Percentiles rank a stretch among this genome's conserved stretches.
These are phyloP conservation scores for Diaporthe velutina DNA, from an alignment of 2,329 filamentous ascomycete species.

Conservation along the genomic window DNA sequence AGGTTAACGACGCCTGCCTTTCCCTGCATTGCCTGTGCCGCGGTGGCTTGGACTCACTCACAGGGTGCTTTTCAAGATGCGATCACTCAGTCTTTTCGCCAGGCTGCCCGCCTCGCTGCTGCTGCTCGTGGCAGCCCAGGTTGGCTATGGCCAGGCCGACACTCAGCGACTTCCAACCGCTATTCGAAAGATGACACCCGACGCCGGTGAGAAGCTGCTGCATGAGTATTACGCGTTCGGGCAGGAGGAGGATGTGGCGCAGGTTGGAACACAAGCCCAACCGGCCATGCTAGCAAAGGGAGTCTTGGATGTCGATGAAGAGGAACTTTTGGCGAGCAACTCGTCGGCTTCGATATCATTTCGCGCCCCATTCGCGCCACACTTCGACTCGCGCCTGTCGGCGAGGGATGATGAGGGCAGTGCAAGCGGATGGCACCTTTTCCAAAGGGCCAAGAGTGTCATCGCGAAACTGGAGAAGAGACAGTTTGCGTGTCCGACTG, in stretches of 20 bases:
- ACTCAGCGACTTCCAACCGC: conserved; percentile 63
- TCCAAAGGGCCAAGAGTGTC: conserved; percentile 60
- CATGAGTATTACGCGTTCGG: conserved; percentile 73
- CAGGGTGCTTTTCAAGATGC: conserved; percentile 51
- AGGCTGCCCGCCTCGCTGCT: conserved; percentile 60
- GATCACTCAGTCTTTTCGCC: conserved; percentile 50
- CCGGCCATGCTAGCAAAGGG: conserved; percentile 25
- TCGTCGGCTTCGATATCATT: conserved; percentile 53
- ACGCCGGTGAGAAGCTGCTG: conserved; percentile 81
- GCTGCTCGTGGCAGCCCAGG: conserved; percentile 57
- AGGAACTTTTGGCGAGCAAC: conserved; percentile 48
- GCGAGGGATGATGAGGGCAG: background rate
- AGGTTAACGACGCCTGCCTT: background rate
- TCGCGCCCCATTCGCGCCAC: conserved; percentile 65
- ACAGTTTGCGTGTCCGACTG: conserved; percentile 74
- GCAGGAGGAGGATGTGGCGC: conserved; percentile 45
- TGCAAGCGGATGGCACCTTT: conserved; percentile 46
- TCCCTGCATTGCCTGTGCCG: background rate
- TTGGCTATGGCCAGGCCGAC: conserved; percentile 49
- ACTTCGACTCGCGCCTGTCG: conserved; percentile 50
- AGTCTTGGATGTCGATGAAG: conserved; percentile 43
- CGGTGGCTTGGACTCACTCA: background rate
- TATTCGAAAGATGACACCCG: conserved; percentile 78
- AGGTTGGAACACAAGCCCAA: conserved; percentile 33
- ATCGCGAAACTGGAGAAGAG: conserved; percentile 66